Conservation (phyloP, 495 filamentous ascomycete genomes). For the Daldinia decipiens region DNA sequence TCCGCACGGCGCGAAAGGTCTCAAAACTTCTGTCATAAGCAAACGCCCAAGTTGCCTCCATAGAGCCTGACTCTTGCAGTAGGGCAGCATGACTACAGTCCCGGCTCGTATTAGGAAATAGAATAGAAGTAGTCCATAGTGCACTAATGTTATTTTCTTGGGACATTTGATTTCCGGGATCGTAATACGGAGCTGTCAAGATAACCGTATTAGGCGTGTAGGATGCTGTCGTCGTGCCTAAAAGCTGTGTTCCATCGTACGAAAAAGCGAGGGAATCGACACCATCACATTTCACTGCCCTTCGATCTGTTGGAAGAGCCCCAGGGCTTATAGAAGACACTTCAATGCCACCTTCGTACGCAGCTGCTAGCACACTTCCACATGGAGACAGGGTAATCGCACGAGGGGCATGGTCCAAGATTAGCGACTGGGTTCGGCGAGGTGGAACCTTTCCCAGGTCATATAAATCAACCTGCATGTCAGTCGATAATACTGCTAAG, state of each 20-base stretch:
- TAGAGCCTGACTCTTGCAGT: slow-evolving; percentile 72
- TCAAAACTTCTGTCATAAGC: slow-evolving; percentile 80
- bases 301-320: slow-evolving; percentile 71
- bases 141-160: slow-evolving; percentile 73
- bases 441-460: slow-evolving; percentile 69
- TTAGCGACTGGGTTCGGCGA: slow-evolving; percentile 72
- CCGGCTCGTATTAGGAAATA: slow-evolving; percentile 81
- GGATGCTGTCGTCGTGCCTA: slow-evolving; percentile 77
- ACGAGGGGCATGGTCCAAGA: slow-evolving; percentile 78
- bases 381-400: slow-evolving; percentile 83
- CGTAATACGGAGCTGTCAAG: slow-evolving; percentile 83
- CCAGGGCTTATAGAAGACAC: slow-evolving; percentile 77
- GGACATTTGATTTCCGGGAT: slow-evolving; percentile 64
- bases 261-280: slow-evolving; percentile 86
- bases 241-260: slow-evolving; percentile 81
- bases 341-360: slow-evolving; percentile 86
- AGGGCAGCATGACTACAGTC: slow-evolving; percentile 82
- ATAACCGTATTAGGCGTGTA: slow-evolving; percentile 76
- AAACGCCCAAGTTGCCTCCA: slow-evolving; percentile 81
- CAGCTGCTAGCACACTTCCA: slow-evolving; percentile 84
- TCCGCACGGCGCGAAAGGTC: slow-evolving; percentile 79
- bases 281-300: slow-evolving; percentile 82
- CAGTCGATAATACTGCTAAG: slow-evolving; percentile 81
- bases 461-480: slow-evolving; percentile 86
- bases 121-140: slow-evolving; percentile 88